Base-by-base conservation (phyloP, 2,329 filamentous ascomycete genomes). In the Pseudopithomyces maydicus region DNA sequence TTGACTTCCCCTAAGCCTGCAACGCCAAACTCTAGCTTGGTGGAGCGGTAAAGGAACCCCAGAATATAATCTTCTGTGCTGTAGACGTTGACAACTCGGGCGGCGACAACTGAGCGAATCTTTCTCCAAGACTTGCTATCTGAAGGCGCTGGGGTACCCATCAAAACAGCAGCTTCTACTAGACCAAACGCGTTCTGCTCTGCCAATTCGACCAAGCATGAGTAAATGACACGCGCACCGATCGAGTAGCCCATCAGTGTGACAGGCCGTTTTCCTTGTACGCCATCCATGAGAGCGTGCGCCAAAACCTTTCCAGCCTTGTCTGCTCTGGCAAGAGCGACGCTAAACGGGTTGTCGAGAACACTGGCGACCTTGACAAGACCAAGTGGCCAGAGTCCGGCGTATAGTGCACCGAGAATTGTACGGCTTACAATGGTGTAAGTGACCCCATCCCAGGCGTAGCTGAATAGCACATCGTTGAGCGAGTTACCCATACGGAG, bases 1-100 rank as follows among this genome's bases (percentile, higher is more conserved):
- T 85, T 77, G 41, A 95, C 85, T 39, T 86, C 81, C 71, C 96
- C 89, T 1, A 97, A 78, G 0, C 93, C 93, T 0, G 92, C 92
- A 35, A 96, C 86, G 4, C 92, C 92, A 43, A 90, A 83, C 61
- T 94, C 88, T 33, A 96, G 84, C 60, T 89, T 92, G 43, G 90
- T 91, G 7, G 90, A 88, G 23, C 92, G 86, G 73, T 97, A 96
- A 12, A 96, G 80, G 69, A 96, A 93, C 1, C 87, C 92, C 0
- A 97, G 84, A 32, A 97, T 87, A 68, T 91, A 90, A 75, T 97
- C 92, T 61, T 95, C 93, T 49, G 89, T 86, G 3, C 90, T 94
- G 75, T 89, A 96, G 7, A 93, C 90, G 66, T 97, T 97, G 63
- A 96, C 89, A 10, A 97, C 82, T 56, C 90, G 85, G 2, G 91